Conservation (phyloP, 495 filamentous ascomycete genomes). For the Daldinia caldariorum region DNA sequence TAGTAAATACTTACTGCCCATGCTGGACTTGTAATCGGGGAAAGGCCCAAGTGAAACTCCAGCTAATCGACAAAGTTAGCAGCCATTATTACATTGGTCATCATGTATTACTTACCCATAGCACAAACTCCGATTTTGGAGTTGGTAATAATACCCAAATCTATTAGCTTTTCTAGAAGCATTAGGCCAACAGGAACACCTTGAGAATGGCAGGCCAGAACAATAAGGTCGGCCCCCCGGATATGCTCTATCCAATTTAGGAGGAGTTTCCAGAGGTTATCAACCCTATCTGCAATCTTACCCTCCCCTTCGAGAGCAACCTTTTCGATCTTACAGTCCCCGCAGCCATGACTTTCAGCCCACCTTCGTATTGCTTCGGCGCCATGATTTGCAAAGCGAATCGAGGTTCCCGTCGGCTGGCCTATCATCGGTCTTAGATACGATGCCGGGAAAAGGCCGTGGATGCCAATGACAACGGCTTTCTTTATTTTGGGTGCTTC, state of each 20-base stretch:
- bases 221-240: conserved; percentile 83
- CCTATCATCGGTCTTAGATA: conserved; percentile 87
- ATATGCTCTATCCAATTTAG: conserved; percentile 96
- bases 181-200: conserved; percentile 94
- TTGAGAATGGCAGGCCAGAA: conserved; percentile 93
- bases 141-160: conserved; percentile 74
- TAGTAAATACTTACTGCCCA: conserved; percentile 52
- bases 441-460: conserved; percentile 90
- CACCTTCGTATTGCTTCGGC: conserved; percentile 85
- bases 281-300: conserved; percentile 88
- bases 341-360: conserved; percentile 72
- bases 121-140: conserved; percentile 83
- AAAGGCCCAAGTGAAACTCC: conserved; percentile 95
- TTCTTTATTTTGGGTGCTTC: conserved; percentile 77
- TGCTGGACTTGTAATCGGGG: conserved; percentile 81
- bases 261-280: conserved; percentile 91
- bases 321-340: conserved; percentile 79
- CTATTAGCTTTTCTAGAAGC: conserved; percentile 90
- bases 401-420: conserved; percentile 93
- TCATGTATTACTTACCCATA: conserved; percentile 64
- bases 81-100: not conserved
- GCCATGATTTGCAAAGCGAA: conserved; percentile 89
- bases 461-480: conserved; percentile 91
- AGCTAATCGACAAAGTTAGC: conserved; percentile 57
- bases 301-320: conserved; percentile 97